A percentile compares a stretch with the other conserved stretches of the same genome.
phyloP scores from a whole-genome alignment of 2,329 filamentous ascomycete genomes.

The Gremmenia infestans region DNA sequence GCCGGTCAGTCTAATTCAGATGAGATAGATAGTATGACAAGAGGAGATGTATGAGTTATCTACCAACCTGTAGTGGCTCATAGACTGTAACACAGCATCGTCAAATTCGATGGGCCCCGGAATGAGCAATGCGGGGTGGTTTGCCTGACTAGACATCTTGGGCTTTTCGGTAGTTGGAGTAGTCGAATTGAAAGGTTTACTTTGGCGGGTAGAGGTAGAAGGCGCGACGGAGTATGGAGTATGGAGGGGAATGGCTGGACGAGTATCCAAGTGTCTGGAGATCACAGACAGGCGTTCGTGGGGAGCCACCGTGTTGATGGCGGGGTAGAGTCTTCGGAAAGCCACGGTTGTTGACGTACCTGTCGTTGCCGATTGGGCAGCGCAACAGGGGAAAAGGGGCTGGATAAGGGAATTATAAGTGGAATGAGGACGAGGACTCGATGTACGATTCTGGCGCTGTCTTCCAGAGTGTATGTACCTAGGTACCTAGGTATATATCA shows the following conservation, averaged over 20 bases:
- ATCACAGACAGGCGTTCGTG: conserved; percentile 34
- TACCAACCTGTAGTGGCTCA: conserved; percentile 84
- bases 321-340: conserved; percentile 20
- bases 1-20: conserved; percentile 12
- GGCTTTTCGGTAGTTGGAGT: conserved; percentile 12
- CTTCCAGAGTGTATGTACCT: neutral
- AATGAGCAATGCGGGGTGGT: conserved; percentile 76
- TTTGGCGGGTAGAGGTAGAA: conserved; percentile 10
- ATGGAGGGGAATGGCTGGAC: conserved; percentile 29
- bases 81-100: conserved; percentile 90
- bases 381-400: neutral
- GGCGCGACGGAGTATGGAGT: conserved; percentile 27
- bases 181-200: conserved; percentile 16
- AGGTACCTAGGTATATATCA: neutral
- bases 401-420: neutral
- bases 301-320: conserved; percentile 23
- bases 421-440: neutral
- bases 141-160: conserved; percentile 56
- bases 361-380: conserved; percentile 17
- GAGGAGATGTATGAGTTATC: neutral
- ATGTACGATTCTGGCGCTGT: neutral
- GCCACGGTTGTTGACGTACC: conserved; percentile 13
- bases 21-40: neutral
- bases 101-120: conserved; percentile 98
- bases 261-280: conserved; percentile 34